A percentile compares a stretch with the other conserved stretches of the same genome.
Evolutionary conservation across 257 asterid species (phyloP).

Genomic region (Salvia rosmarinus): DNA sequence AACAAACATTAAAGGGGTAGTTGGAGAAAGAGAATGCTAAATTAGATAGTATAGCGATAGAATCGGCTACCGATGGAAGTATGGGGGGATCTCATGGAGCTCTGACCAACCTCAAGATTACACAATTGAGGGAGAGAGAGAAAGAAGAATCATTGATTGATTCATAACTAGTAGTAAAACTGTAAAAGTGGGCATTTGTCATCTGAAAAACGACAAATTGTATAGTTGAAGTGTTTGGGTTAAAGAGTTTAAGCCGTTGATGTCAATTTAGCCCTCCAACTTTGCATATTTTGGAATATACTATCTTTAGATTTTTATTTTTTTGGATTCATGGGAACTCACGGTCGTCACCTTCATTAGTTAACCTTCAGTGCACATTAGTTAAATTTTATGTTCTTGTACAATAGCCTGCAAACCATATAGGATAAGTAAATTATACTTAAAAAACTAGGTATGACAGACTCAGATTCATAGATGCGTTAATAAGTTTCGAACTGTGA

Average conservation of each 20-base stretch:
- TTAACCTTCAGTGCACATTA: too few species aligned
- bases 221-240: slow-evolving; percentile 4
- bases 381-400: too few species aligned
- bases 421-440: too few species aligned
- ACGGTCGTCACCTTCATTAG: too few species aligned
- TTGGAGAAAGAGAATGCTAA: neutral
- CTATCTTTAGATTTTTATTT: too few species aligned
- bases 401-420: too few species aligned
- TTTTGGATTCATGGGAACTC: too few species aligned
- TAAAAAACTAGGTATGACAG: too few species aligned
- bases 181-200: slow-evolving; percentile 34
- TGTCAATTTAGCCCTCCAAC: slow-evolving; percentile 17
- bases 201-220: slow-evolving; percentile 33
- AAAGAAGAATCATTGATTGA: slow-evolving; percentile 26
- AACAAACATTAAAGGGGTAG: neutral
- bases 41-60: slow-evolving; percentile 2
- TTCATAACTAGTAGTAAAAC: slow-evolving; percentile 27
- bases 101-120: slow-evolving; percentile 29
- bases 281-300: neutral
- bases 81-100: slow-evolving; percentile 28
- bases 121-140: slow-evolving; percentile 17
- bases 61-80: slow-evolving; percentile 29
- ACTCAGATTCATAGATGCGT: too few species aligned
- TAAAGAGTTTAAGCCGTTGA: neutral
- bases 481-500: too few species aligned